Percentiles rank a stretch among this genome's conserved stretches.
These are phyloP conservation scores for Citrullus amarus DNA, from an alignment of 306 rosid species.

Conservation along the genomic window DNA sequence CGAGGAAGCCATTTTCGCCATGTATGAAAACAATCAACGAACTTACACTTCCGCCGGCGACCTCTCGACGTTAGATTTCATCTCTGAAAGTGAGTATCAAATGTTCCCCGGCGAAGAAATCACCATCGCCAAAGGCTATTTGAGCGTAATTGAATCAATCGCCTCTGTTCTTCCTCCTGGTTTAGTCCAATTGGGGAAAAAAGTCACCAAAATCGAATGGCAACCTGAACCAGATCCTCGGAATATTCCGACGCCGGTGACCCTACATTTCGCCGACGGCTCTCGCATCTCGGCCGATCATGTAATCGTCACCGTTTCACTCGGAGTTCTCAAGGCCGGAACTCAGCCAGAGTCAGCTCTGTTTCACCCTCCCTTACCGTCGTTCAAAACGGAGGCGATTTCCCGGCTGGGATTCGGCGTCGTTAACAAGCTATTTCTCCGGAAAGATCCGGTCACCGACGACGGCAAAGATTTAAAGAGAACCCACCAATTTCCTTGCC, in stretches of 20 bases:
- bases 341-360: constrained; percentile 40
- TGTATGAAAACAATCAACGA: constrained; percentile 68
- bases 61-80: constrained; percentile 47
- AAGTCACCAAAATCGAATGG: constrained; percentile 66
- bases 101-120: constrained; percentile 90
- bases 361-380: constrained; percentile 76
- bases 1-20: constrained; percentile 65
- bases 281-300: constrained; percentile 67
- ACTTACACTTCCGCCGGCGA: constrained; percentile 87
- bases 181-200: constrained; percentile 50
- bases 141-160: constrained; percentile 45
- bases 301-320: constrained; percentile 75
- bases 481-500: constrained; percentile 33
- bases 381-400: constrained; percentile 65
- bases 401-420: constrained; percentile 94
- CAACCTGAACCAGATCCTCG: constrained; percentile 9
- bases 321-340: constrained; percentile 88
- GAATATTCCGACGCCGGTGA: constrained; percentile 44
- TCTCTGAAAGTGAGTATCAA: constrained; percentile 69
- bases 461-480: neutral
- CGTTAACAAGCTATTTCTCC: constrained; percentile 84
- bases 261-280: constrained; percentile 69
- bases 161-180: constrained; percentile 78
- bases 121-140: constrained; percentile 81
- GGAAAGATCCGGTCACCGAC: constrained; percentile 24